These are phyloP conservation scores for Metarhizium anisopliae DNA, from an alignment of 2,329 filamentous ascomycete genomes.

Conservation along the genomic window DNA sequence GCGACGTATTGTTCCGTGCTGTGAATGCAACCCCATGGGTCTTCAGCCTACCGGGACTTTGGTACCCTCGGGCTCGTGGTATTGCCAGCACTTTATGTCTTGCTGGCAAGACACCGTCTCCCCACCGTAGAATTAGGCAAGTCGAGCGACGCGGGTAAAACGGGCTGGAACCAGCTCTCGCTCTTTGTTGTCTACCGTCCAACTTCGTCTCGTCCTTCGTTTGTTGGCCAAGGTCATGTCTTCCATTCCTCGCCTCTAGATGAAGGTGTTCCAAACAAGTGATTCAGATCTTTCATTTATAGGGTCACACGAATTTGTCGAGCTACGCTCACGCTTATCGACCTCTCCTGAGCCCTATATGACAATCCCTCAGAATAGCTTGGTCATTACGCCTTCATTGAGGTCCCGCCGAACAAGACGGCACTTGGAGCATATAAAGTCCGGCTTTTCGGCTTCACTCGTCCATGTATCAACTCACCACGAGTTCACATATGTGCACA, in stretches of 20 bases:
- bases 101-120: slow-evolving; percentile 9
- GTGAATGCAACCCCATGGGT: neutral
- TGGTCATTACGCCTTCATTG: neutral
- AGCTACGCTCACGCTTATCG: slow-evolving; percentile 19
- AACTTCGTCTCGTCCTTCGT: slow-evolving; percentile 2
- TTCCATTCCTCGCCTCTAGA: slow-evolving; percentile 23
- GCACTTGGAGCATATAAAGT: slow-evolving; percentile 6
- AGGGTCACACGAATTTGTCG: slow-evolving; percentile 23
- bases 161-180: neutral
- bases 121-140: slow-evolving; percentile 2
- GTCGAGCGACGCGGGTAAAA: neutral
- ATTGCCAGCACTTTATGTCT: slow-evolving; percentile 9
- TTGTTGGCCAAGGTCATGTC: slow-evolving; percentile 3
- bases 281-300: slow-evolving; percentile 27
- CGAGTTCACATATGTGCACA: neutral
- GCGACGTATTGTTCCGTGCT: neutral
- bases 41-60: neutral
- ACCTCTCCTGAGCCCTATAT: neutral
- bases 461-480: slow-evolving; percentile 10
- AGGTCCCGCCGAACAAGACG: neutral
- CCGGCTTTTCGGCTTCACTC: slow-evolving; percentile 1
- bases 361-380: neutral
- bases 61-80: slow-evolving; percentile 4
- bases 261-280: slow-evolving; percentile 25
- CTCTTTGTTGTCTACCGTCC: neutral